Percentiles rank a stretch among this genome's conserved stretches.
Evolutionary conservation across 163 green algal genomes (phyloP).

Genomic region (Scenedesmus sp.): DNA sequence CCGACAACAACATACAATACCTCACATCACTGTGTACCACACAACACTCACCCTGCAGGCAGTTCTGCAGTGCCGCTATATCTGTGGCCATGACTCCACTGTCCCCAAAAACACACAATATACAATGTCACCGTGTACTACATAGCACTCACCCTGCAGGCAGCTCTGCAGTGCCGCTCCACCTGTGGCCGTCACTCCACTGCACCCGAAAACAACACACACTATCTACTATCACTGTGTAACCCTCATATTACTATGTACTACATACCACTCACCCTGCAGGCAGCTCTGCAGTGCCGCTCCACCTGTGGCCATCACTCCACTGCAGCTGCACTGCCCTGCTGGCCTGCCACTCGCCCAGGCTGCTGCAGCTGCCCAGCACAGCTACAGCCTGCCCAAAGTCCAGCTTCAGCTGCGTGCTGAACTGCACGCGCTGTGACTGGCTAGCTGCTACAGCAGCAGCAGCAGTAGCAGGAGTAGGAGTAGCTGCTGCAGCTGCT

Average conservation of each 20-base stretch:
- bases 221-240: no score
- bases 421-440: background rate
- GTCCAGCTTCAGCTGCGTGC: background rate
- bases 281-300: background rate
- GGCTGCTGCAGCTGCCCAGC: constrained; percentile 6
- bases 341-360: background rate
- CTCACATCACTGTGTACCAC: no score
- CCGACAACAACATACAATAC: no score
- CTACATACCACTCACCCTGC: background rate
- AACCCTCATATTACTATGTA: no score
- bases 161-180: background rate
- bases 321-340: background rate
- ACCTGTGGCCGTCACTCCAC: background rate
- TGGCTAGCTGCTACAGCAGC: background rate
- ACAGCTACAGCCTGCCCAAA: background rate
- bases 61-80: background rate
- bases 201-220: background rate
- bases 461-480: background rate
- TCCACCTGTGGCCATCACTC: constrained; percentile 1
- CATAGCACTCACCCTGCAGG: background rate
- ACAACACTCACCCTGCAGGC: background rate
- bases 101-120: background rate
- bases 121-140: no score
- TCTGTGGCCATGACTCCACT: background rate
- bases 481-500: background rate